Percentiles rank a stretch among this genome's conserved stretches.
Conservation (phyloP, 2,329 filamentous ascomycete genomes). For the Fusarium sp. region DNA sequence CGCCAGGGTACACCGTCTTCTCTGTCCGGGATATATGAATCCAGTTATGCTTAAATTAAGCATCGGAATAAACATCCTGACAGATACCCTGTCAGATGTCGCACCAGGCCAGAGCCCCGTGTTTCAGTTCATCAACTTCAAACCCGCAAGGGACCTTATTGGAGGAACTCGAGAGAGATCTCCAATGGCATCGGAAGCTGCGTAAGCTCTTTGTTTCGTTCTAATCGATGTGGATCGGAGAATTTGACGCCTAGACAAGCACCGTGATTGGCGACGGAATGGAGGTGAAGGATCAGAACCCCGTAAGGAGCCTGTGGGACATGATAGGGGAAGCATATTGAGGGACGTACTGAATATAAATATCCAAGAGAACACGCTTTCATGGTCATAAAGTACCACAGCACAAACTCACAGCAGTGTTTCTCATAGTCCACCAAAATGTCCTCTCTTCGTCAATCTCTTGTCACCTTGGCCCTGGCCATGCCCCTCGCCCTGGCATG, state of each 20-base stretch:
- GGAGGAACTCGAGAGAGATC: background rate
- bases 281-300: background rate
- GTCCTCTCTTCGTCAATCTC: background rate
- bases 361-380: background rate
- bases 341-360: background rate
- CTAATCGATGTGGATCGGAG: background rate
- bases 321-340: background rate
- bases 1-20: too few relatives aligned
- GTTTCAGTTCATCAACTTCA: background rate
- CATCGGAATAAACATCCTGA: background rate
- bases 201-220: background rate
- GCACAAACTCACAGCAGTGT: background rate
- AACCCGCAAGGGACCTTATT: background rate
- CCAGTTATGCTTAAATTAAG: background rate
- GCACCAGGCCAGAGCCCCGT: background rate
- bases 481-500: constrained; percentile 46
- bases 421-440: background rate
- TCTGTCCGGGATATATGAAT: background rate
- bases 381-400: background rate
- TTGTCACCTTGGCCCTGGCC: constrained; percentile 18
- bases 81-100: background rate
- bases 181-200: background rate
- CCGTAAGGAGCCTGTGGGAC: background rate
- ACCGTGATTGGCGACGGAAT: background rate
- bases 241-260: background rate